Evolutionary conservation across 495 filamentous ascomycete genomes (phyloP).

Genomic region (Talaromyces stipitatus): DNA sequence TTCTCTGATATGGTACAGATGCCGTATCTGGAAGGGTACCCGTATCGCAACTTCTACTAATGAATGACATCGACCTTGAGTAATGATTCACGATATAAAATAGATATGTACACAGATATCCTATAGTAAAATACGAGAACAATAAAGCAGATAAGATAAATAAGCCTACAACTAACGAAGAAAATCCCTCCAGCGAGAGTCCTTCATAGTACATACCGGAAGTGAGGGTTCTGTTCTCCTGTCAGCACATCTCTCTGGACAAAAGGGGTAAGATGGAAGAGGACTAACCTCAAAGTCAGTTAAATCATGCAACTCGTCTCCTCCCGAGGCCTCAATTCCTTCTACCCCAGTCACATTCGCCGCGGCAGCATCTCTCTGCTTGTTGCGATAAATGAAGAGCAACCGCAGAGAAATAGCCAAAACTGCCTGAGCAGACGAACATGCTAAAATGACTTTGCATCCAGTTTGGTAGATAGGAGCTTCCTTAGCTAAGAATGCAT

Average conservation of each 20-base stretch:
- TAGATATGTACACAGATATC: neutral
- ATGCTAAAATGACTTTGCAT: conserved; percentile 25
- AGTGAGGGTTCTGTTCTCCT: neutral
- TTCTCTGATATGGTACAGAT: neutral
- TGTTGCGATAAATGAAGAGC: conserved; percentile 9
- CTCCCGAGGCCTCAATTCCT: neutral
- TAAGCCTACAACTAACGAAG: neutral
- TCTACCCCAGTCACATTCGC: neutral
- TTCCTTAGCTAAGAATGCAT: conserved; percentile 26
- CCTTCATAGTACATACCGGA: neutral
- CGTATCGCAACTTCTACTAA: conserved; percentile 1
- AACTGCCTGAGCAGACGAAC: conserved; percentile 11
- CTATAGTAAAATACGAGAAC: neutral
- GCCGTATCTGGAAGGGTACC: conserved; percentile 1
- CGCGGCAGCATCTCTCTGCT: conserved; percentile 5
- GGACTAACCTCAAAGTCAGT: conserved; percentile 3
- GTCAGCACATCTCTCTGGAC: neutral
- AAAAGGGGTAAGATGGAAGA: neutral
- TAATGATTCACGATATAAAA: neutral
- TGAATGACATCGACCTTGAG: neutral
- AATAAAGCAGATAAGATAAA: neutral
- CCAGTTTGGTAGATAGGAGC: conserved; percentile 27
- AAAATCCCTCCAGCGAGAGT: neutral
- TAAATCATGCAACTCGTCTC: neutral
- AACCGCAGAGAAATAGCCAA: conserved; percentile 8